phyloP scores from a whole-genome alignment of 768 basidiomycete genomes.

The Suillus placidus region DNA sequence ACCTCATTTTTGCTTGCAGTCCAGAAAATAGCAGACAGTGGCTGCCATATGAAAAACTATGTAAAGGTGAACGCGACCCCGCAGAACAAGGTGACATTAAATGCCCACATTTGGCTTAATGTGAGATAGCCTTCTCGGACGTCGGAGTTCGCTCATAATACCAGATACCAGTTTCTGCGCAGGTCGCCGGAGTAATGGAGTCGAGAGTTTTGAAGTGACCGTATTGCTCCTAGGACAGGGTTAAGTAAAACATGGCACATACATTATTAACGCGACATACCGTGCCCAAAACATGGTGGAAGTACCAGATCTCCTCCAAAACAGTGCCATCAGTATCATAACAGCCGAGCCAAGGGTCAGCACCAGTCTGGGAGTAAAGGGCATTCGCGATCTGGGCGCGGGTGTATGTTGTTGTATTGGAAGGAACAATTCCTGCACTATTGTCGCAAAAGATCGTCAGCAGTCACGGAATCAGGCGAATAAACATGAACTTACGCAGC shows the following conservation, averaged over 20 bases:
- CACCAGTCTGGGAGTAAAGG: slow-evolving; percentile 60
- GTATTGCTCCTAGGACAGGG: slow-evolving; percentile 54
- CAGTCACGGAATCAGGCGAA: not conserved
- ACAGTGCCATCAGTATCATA: slow-evolving; percentile 49
- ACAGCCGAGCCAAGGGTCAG: slow-evolving; percentile 68
- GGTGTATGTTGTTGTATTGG: slow-evolving; percentile 66
- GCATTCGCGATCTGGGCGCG: slow-evolving; percentile 54
- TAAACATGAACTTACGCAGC: slow-evolving; percentile 47
- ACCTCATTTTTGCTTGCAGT: not conserved
- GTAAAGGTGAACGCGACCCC: not conserved
- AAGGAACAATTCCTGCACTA: slow-evolving; percentile 63
- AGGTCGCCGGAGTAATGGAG: slow-evolving; percentile 53
- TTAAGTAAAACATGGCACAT: not conserved
- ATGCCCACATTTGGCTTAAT: slow-evolving; percentile 17
- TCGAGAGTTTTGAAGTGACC: slow-evolving; percentile 62
- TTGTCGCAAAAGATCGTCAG: slow-evolving; percentile 11
- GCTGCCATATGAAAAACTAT: not conserved
- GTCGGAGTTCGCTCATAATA: slow-evolving; percentile 57
- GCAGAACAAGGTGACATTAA: not conserved
- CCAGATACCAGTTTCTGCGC: slow-evolving; percentile 53
- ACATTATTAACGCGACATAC: slow-evolving; percentile 36
- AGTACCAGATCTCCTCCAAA: slow-evolving; percentile 70
- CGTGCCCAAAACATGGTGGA: slow-evolving; percentile 65
- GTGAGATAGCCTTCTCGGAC: slow-evolving; percentile 48
- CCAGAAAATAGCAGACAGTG: not conserved